A percentile compares a stretch with the other conserved stretches of the same genome.
Evolutionary conservation across 257 asterid genomes (phyloP).

Genomic region (Solanum neorickii): DNA sequence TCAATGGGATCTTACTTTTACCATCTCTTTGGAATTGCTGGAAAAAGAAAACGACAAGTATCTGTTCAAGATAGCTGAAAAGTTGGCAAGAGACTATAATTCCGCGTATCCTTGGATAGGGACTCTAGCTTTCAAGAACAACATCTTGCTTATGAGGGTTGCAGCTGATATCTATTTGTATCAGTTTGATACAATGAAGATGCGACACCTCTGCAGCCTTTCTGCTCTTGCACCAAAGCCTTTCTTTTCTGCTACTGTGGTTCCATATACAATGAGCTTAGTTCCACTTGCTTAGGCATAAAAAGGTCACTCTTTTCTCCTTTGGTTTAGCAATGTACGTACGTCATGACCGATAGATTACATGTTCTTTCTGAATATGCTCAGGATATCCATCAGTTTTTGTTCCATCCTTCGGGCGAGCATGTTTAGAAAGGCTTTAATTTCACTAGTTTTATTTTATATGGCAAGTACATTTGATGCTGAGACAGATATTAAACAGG

Average conservation of each 20-base stretch:
- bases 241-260: constrained; percentile 31
- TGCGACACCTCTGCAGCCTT: constrained; percentile 28
- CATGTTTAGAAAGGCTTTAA: neutral
- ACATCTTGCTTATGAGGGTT: constrained; percentile 34
- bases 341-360: neutral
- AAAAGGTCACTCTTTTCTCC: neutral
- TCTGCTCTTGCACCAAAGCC: constrained; percentile 33
- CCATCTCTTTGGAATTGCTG: constrained; percentile 19
- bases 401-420: neutral
- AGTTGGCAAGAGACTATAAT: neutral
- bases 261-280: constrained; percentile 53
- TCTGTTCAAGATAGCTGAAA: constrained; percentile 17
- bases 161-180: constrained; percentile 11
- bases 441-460: neutral
- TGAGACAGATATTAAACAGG: neutral
- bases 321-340: neutral
- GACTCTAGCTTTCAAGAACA: constrained; percentile 43
- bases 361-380: neutral
- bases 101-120: constrained; percentile 20
- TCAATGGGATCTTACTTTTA: constrained; percentile 26
- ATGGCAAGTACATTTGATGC: neutral
- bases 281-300: constrained; percentile 26
- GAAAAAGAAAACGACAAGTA: constrained; percentile 19
- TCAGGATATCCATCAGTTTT: neutral
- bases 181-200: constrained; percentile 27